Base-by-base conservation (phyloP, 2,329 filamentous ascomycete genomes). In the Hawksworthiomyces lignivorus region DNA sequence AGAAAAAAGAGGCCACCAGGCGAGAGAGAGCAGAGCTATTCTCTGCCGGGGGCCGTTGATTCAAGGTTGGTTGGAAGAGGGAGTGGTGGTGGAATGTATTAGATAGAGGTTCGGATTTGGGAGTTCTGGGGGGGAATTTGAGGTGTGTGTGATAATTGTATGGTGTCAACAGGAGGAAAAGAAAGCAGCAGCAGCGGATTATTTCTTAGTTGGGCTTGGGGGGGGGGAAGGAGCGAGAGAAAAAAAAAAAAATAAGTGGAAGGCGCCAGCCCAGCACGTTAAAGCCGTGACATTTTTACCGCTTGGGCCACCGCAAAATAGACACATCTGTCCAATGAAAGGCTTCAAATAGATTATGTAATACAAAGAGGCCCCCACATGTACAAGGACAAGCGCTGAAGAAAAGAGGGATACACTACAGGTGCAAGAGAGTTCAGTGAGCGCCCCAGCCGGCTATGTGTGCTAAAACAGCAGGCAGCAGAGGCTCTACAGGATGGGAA, bases 401-500 rank as follows among this genome's bases (percentile, higher is more conserved):
- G 39, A 41, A 35, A 17, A 21, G 24, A n/a, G n/a, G n/a, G n/a
- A n/a, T n/a, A 8, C 24, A 26, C 24, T 8, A 12, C 24, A 26
- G 24, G 24, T 26, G 24, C 24, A 12, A 26, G 8, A n/a, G n/a
- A n/a, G n/a, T n/a, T n/a, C n/a, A n/a, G n/a, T n/a, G n/a, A n/a
- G n/a, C n/a, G n/a, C n/a, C n/a, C n/a, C n/a, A n/a, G n/a, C n/a
- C n/a, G n/a, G n/a, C n/a, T n/a, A n/a, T n/a, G n/a, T n/a, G n/a
- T n/a, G n/a, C n/a, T n/a, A n/a, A n/a, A n/a, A n/a, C n/a, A n/a
- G 60, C 0, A 61, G 48, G 0, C 64, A 62, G 36, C 62, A 67
- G 3, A 64, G 38, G 52, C 67, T 65, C 53, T 71, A 67, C 3
- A 71, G 47, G 1, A 59, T 62, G 14, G n/a, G n/a, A n/a, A n/a